These are phyloP conservation scores for Boletellus ananiceps DNA, from an alignment of 768 basidiomycete species.

Conservation along the genomic window DNA sequence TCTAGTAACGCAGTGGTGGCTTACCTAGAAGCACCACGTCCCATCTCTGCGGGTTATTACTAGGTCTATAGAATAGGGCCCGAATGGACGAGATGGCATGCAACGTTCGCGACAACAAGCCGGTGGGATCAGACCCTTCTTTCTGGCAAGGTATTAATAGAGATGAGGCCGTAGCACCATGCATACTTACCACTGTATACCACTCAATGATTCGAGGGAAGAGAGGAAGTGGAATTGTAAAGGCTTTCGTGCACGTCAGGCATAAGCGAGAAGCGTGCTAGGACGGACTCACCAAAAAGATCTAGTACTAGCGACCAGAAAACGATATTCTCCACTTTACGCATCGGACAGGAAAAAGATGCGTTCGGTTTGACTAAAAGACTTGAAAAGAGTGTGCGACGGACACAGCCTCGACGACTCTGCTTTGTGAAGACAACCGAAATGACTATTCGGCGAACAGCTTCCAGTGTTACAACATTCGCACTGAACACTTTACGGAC, in stretches of 20 bases:
- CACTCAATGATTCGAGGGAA: constrained; percentile 97
- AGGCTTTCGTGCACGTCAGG: constrained; percentile 47
- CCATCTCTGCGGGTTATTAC: constrained; percentile 72
- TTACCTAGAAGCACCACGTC: constrained; percentile 89
- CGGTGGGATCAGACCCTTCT: constrained; percentile 64
- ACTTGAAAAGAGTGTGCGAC: not conserved
- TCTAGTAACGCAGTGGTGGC: constrained; percentile 18
- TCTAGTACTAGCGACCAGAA: constrained; percentile 91
- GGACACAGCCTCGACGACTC: not conserved
- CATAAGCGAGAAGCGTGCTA: not conserved
- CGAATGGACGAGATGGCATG: constrained; percentile 62
- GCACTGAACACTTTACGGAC: no score
- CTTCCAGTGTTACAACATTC: no score
- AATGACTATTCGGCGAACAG: no score
- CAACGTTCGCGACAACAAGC: constrained; percentile 72
- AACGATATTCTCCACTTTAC: constrained; percentile 72
- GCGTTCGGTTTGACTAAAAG: not conserved
- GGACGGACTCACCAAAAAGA: constrained; percentile 53
- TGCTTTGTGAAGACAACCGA: no score
- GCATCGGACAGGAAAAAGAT: constrained; percentile 36
- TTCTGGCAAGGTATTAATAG: constrained; percentile 39
- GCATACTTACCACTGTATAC: constrained; percentile 63
- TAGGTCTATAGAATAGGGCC: constrained; percentile 56
- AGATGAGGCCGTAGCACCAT: not conserved
- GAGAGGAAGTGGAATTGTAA: constrained; percentile 92